These are phyloP conservation scores for Trichoderma orchidacearum DNA, from an alignment of 495 filamentous ascomycete genomes.

Conservation along the genomic window DNA sequence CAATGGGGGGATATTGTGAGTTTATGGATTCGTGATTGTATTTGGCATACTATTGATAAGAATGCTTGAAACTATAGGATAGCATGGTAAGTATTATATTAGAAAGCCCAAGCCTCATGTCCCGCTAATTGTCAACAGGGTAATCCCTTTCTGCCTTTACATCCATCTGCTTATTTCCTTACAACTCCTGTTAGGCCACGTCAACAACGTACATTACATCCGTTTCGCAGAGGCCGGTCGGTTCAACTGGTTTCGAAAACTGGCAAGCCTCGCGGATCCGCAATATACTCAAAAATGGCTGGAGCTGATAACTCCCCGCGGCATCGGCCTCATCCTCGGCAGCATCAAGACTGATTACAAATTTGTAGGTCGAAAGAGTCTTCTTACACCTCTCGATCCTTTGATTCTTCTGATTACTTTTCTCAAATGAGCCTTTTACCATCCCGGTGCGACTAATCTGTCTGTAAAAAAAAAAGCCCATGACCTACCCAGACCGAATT, in stretches of 20 bases:
- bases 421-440: too few species aligned
- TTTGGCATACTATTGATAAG: neutral
- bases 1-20: conserved; percentile 80
- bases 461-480: conserved; percentile 55
- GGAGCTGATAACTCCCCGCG: conserved; percentile 50
- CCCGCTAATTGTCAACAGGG: neutral
- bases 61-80: conserved; percentile 10
- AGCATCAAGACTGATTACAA: conserved; percentile 81
- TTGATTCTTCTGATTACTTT: too few species aligned
- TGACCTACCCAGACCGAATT: conserved; percentile 76
- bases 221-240: conserved; percentile 80
- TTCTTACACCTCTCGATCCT: too few species aligned
- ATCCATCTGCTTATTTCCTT: conserved; percentile 4
- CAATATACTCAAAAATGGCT: conserved; percentile 51
- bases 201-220: conserved; percentile 78
- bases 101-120: neutral
- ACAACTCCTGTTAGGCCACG: conserved; percentile 36
- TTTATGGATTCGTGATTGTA: neutral
- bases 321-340: conserved; percentile 63
- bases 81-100: conserved; percentile 29
- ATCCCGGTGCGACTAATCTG: too few species aligned
- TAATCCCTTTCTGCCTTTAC: neutral
- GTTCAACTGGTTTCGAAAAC: conserved; percentile 70
- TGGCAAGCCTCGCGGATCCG: conserved; percentile 56
- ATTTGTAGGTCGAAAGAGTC: conserved; percentile 77